These are phyloP conservation scores for Ilex aquifolium DNA, from an alignment of 257 asterid species.

Conservation along the genomic window DNA sequence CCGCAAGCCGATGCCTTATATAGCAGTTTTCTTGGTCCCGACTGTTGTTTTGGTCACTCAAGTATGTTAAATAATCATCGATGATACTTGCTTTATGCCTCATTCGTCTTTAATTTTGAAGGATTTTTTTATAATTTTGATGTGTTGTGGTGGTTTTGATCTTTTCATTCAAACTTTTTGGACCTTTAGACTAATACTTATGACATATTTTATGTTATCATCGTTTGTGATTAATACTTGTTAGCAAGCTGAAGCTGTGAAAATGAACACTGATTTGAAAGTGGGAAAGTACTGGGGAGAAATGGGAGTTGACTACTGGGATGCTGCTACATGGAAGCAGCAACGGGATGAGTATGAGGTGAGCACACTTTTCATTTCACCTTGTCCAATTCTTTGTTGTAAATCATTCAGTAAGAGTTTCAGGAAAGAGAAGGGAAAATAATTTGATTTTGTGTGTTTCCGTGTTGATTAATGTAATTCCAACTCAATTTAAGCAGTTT, in stretches of 20 bases:
- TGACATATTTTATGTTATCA: background rate
- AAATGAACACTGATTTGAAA: slow-evolving; percentile 55
- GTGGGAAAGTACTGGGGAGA: slow-evolving; percentile 77
- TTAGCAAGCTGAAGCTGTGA: slow-evolving; percentile 62
- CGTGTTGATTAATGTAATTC: no score
- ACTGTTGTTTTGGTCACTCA: slow-evolving; percentile 68
- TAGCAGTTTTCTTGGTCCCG: slow-evolving; percentile 84
- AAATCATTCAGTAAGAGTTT: background rate
- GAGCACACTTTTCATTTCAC: slow-evolving; percentile 7
- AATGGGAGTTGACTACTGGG: slow-evolving; percentile 74
- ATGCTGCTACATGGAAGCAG: slow-evolving; percentile 47
- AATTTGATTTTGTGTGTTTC: no score
- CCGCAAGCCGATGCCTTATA: slow-evolving; percentile 50
- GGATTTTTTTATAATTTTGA: background rate
- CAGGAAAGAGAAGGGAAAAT: no score
- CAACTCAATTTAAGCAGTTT: no score
- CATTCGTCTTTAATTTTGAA: background rate
- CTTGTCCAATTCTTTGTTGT: background rate
- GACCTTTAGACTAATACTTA: background rate
- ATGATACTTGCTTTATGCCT: background rate
- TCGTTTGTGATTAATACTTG: slow-evolving; percentile 5
- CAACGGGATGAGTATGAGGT: slow-evolving; percentile 49
- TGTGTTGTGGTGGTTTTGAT: background rate
- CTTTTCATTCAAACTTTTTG: slow-evolving; percentile 8
- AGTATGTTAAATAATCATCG: slow-evolving; percentile 21